Percentiles rank a stretch among this genome's conserved stretches.
Evolutionary conservation across 176 grass and related monocot species (phyloP).

Genomic region (Juncus inflexus): DNA sequence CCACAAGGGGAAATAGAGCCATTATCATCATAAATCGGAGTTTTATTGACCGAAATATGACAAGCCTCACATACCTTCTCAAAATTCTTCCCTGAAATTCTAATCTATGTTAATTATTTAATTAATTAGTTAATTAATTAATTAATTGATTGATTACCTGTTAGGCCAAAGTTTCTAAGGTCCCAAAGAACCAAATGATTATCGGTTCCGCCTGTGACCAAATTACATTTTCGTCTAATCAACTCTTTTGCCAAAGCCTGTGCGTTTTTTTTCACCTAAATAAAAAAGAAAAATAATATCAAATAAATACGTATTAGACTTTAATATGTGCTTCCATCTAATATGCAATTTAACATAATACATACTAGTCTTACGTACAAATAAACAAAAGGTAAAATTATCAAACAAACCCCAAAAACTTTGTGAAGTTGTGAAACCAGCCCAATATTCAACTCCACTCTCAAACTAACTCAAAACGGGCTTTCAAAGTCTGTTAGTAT

Average conservation of each 20-base stretch:
- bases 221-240: slow-evolving; percentile 87
- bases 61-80: slow-evolving; percentile 97
- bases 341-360: no score
- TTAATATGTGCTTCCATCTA: no score
- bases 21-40: slow-evolving; percentile 86
- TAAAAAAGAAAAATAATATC: no score
- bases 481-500: no score
- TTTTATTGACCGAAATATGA: slow-evolving; percentile 88
- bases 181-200: slow-evolving; percentile 99
- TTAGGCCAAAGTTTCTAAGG: slow-evolving; percentile 91
- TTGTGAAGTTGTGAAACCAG: no score
- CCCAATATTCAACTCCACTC: no score
- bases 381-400: no score
- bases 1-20: slow-evolving; percentile 86
- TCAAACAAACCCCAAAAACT: no score
- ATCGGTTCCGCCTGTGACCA: slow-evolving; percentile 95
- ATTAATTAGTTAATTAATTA: slow-evolving; percentile 11
- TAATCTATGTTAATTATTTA: neutral
- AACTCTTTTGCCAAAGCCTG: slow-evolving; percentile 82
- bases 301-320: no score
- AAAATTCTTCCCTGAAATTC: slow-evolving; percentile 62
- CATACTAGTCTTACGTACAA: no score
- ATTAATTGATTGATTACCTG: slow-evolving; percentile 40
- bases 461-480: no score
- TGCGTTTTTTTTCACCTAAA: slow-evolving; percentile 76